These are phyloP conservation scores for Wickerhamiella slavikovae DNA, from an alignment of 805 yeast species.

Conservation along the genomic window DNA sequence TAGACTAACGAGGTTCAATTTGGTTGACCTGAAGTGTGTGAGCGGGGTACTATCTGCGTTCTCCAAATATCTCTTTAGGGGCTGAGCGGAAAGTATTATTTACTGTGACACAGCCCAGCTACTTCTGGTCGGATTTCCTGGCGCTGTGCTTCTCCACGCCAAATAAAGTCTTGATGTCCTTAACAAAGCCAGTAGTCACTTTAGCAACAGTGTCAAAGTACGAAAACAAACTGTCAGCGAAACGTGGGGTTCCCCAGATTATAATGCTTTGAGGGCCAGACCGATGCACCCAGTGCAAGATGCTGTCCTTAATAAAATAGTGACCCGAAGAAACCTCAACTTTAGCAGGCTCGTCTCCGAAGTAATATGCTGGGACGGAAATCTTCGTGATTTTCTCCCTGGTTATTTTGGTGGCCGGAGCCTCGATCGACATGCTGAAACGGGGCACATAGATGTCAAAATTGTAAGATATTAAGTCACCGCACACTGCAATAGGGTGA, in stretches of 20 bases:
- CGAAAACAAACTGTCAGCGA: slow-evolving; percentile 9
- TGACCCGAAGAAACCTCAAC: slow-evolving; percentile 6
- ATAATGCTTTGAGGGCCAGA: slow-evolving; percentile 7
- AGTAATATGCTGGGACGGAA: slow-evolving; percentile 57
- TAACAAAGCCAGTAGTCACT: neutral
- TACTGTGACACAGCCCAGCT: no score
- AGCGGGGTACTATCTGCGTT: no score
- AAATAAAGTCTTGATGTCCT: no score
- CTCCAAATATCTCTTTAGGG: no score
- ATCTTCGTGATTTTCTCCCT: slow-evolving; percentile 22
- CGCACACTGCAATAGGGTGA: slow-evolving; percentile 42
- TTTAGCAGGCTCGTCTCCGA: slow-evolving; percentile 14
- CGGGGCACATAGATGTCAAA: slow-evolving; percentile 33
- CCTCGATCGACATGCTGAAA: slow-evolving; percentile 29
- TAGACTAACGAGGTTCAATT: no score
- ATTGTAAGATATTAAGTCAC: slow-evolving; percentile 30
- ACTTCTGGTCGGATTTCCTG: no score
- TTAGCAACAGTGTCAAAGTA: slow-evolving; percentile 9
- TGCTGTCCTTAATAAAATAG: slow-evolving; percentile 5
- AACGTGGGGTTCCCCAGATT: slow-evolving; percentile 8
- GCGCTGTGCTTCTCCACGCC: no score
- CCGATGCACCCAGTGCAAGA: slow-evolving; percentile 10
- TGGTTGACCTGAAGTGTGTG: no score
- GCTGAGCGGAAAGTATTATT: no score
- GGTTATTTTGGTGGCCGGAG: slow-evolving; percentile 6